These are phyloP conservation scores for Erysimum cheiranthoides DNA, from an alignment of 345 rosid genomes.

Conservation along the genomic window DNA sequence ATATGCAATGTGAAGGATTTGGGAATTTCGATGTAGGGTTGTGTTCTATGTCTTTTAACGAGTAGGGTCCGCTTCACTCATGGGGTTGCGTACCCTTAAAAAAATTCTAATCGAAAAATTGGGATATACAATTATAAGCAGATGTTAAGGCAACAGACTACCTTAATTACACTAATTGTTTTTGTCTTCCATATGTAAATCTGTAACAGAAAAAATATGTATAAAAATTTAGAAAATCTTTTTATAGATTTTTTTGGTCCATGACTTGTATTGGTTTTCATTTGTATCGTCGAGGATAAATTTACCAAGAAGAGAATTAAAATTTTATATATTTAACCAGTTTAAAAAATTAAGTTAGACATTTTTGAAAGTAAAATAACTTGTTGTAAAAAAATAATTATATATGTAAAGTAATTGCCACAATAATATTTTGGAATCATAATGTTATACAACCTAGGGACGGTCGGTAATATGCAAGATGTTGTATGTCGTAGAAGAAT, in stretches of 20 bases:
- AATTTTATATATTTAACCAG: no score
- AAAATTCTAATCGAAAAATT: not conserved
- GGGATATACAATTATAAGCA: not conserved
- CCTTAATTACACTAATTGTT: no score
- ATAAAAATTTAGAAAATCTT: no score
- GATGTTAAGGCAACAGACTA: no score
- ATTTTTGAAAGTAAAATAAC: no score
- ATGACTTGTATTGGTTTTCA: no score
- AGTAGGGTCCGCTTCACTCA: slow-evolving; percentile 37
- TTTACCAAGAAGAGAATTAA: not conserved
- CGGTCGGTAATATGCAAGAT: slow-evolving; percentile 26
- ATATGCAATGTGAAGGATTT: slow-evolving; percentile 37
- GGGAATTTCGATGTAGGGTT: slow-evolving; percentile 43
- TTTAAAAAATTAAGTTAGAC: no score
- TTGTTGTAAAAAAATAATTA: no score
- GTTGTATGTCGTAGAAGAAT: slow-evolving; percentile 25
- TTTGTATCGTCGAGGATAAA: not conserved
- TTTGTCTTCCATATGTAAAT: no score
- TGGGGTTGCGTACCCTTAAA: slow-evolving; percentile 31
- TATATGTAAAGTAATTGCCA: no score
- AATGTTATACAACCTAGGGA: not conserved
- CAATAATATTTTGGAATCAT: not conserved
- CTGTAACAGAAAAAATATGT: no score
- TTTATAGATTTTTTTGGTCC: no score
- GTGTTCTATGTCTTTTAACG: slow-evolving; percentile 43